A percentile compares a stretch with the other conserved stretches of the same genome.
phyloP scores from a whole-genome alignment of 2,329 filamentous ascomycete genomes.

The Fulvia fulva region DNA sequence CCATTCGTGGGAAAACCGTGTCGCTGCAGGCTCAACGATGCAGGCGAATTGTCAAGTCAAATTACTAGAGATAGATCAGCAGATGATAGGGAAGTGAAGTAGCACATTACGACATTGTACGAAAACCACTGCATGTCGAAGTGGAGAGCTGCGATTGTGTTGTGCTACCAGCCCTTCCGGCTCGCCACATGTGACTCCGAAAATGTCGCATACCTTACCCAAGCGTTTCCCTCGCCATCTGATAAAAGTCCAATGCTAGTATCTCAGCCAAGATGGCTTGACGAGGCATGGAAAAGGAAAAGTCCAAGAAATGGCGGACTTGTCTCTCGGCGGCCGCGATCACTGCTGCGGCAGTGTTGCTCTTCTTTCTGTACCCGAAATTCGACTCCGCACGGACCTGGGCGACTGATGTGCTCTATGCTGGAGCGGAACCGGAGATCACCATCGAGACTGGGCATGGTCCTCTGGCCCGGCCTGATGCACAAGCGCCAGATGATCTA shows the following conservation, averaged over 20 bases:
- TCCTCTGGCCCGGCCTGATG: neutral
- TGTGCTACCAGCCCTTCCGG: slow-evolving; percentile 6
- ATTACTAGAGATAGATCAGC: neutral
- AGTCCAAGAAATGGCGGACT: neutral
- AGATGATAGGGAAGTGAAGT: neutral
- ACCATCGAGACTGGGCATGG: slow-evolving; percentile 4
- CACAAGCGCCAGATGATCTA: slow-evolving; percentile 1
- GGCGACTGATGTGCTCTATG: neutral
- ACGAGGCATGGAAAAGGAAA: neutral
- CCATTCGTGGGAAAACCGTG: no score
- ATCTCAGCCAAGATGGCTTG: neutral
- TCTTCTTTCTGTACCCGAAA: slow-evolving; percentile 1
- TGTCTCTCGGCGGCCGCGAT: neutral
- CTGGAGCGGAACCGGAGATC: slow-evolving; percentile 1
- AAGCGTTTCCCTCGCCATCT: neutral
- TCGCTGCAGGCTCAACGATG: neutral
- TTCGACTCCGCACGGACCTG: neutral
- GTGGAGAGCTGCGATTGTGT: neutral
- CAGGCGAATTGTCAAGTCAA: no score
- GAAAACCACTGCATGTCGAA: neutral
- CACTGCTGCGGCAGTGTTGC: neutral
- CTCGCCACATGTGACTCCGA: slow-evolving; percentile 6
- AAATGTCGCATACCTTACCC: neutral
- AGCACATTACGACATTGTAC: neutral
- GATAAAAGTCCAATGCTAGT: neutral